A percentile compares a stretch with the other conserved stretches of the same genome.
These are phyloP conservation scores for Chenopodium album DNA, from an alignment of 148 eudicot genomes.

Conservation along the genomic window DNA sequence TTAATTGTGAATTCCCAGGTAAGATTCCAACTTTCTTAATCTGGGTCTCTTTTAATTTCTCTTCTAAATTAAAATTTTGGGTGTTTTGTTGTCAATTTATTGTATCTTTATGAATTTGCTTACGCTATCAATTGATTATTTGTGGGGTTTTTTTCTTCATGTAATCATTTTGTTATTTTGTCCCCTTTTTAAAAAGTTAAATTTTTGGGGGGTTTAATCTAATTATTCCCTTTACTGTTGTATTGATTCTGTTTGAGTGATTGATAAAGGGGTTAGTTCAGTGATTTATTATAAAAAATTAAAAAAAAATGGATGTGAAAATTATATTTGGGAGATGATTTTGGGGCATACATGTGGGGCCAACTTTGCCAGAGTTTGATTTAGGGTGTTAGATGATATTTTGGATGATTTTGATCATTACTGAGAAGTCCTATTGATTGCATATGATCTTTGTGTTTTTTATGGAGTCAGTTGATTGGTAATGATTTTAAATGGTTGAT, in stretches of 20 bases:
- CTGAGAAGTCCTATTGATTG: neutral
- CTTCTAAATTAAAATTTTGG: neutral
- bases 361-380: conserved; percentile 14
- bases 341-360: conserved; percentile 16
- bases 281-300: neutral
- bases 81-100: conserved; percentile 1
- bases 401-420: neutral
- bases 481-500: neutral
- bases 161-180: neutral
- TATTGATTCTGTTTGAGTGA: conserved; percentile 12
- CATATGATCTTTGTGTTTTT: neutral
- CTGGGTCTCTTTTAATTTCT: neutral
- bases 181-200: neutral
- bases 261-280: neutral
- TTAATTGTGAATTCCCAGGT: conserved; percentile 22
- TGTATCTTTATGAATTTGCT: neutral
- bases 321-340: conserved; percentile 1
- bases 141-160: neutral
- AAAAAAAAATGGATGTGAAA: neutral
- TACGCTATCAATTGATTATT: neutral
- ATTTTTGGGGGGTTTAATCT: neutral
- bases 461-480: neutral
- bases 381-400: neutral
- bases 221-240: neutral
- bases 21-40: conserved; percentile 17